A percentile compares a stretch with the other conserved stretches of the same genome.
Evolutionary conservation across 345 rosid genomes (phyloP).

Genomic region (Clausena lansium): DNA sequence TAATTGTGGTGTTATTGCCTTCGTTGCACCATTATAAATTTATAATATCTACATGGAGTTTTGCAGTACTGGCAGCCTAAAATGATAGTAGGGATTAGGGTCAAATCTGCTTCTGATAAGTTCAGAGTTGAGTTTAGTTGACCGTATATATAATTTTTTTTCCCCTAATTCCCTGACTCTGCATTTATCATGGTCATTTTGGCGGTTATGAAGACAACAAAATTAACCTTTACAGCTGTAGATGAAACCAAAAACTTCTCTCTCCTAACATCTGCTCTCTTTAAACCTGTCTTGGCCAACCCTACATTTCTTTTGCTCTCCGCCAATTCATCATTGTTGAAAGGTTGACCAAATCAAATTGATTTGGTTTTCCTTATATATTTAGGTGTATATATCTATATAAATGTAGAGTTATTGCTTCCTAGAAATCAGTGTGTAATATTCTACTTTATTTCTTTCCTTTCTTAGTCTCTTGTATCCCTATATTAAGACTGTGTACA

Average conservation of each 20-base stretch:
- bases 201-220: too few relatives aligned
- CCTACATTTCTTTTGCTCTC: neutral
- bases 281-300: neutral
- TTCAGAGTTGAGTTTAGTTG: neutral
- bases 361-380: too few relatives aligned
- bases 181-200: too few relatives aligned
- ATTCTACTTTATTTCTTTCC: too few relatives aligned
- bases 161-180: too few relatives aligned
- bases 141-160: too few relatives aligned
- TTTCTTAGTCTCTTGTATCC: too few relatives aligned
- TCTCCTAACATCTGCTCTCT: neutral
- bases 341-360: too few relatives aligned
- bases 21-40: neutral
- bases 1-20: neutral
- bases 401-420: too few relatives aligned
- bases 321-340: neutral
- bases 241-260: neutral
- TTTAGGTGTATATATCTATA: too few relatives aligned
- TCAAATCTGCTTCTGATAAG: neutral
- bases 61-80: neutral
- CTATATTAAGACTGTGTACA: too few relatives aligned
- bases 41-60: neutral
- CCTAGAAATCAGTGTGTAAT: too few relatives aligned
- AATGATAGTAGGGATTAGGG: neutral
- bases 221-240: neutral